Evolutionary conservation across 1,284 basidiomycete species (phyloP).

Genomic region (Gomphus sp.): DNA sequence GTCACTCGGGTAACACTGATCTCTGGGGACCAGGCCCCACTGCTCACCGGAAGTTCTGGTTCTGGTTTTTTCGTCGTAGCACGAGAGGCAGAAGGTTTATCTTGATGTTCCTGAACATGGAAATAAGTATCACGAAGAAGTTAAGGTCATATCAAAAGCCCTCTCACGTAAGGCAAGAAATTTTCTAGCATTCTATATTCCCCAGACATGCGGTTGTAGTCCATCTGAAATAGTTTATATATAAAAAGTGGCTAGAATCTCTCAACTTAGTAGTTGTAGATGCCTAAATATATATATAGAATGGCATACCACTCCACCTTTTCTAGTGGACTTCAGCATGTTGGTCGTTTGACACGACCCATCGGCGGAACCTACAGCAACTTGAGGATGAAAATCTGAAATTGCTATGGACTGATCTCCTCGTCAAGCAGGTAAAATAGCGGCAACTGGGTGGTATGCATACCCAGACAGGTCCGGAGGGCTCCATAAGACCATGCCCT

Average conservation of each 20-base stretch:
- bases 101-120: conserved; percentile 43
- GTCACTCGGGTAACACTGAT: conserved; percentile 65
- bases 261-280: background rate
- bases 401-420: conserved; percentile 49
- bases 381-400: conserved; percentile 81
- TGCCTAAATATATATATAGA: background rate
- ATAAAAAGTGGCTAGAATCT: conserved; percentile 56
- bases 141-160: background rate
- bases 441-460: conserved; percentile 15
- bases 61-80: conserved; percentile 20
- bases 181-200: conserved; percentile 80
- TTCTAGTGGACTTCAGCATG: conserved; percentile 54
- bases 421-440: background rate
- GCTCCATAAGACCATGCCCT: conserved; percentile 63
- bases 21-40: conserved; percentile 67
- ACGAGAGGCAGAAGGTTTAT: conserved; percentile 35
- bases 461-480: conserved; percentile 76
- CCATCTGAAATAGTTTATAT: conserved; percentile 78
- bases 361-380: conserved; percentile 75
- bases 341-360: conserved; percentile 72
- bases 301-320: conserved; percentile 44
- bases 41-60: conserved; percentile 25
- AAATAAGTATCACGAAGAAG: background rate
- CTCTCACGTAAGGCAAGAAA: conserved; percentile 60
- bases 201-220: conserved; percentile 64